Evolutionary conservation across 2,329 filamentous ascomycete species (phyloP).

Genomic region (Bipolaris oryzae): DNA sequence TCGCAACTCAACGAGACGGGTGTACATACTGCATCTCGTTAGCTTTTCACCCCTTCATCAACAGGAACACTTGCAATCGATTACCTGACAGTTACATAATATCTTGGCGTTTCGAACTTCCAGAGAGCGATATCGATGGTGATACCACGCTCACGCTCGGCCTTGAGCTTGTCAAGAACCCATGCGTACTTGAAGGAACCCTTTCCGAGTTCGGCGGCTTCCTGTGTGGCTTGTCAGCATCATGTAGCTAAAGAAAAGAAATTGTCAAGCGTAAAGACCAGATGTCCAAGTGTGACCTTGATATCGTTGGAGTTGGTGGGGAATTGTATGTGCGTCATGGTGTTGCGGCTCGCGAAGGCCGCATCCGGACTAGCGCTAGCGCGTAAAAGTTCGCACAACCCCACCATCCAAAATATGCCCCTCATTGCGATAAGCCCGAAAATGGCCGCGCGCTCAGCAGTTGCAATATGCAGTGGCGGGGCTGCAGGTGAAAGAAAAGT

Average conservation of each 20-base stretch:
- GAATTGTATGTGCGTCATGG: slow-evolving; percentile 40
- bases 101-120: slow-evolving; percentile 99
- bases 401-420: slow-evolving; percentile 49
- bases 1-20: too few species aligned
- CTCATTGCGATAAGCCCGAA: slow-evolving; percentile 44
- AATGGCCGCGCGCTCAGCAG: slow-evolving; percentile 34
- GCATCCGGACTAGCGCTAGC: slow-evolving; percentile 43
- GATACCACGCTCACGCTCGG: slow-evolving; percentile 99
- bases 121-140: slow-evolving; percentile 99
- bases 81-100: slow-evolving; percentile 97
- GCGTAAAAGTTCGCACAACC: slow-evolving; percentile 49
- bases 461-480: slow-evolving; percentile 21
- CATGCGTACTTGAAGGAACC: slow-evolving; percentile 99
- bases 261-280: too few species aligned
- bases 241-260: not conserved
- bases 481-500: slow-evolving; percentile 25
- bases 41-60: too few species aligned
- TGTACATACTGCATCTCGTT: too few species aligned
- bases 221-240: slow-evolving; percentile 62
- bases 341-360: slow-evolving; percentile 39
- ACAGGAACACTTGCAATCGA: too few species aligned
- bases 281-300: too few species aligned
- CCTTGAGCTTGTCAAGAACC: slow-evolving; percentile 99
- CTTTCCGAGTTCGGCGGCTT: slow-evolving; percentile 99
- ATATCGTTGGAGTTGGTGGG: not conserved